Base-by-base conservation (phyloP, 2,329 filamentous ascomycete species). In the Fusarium sp. region DNA sequence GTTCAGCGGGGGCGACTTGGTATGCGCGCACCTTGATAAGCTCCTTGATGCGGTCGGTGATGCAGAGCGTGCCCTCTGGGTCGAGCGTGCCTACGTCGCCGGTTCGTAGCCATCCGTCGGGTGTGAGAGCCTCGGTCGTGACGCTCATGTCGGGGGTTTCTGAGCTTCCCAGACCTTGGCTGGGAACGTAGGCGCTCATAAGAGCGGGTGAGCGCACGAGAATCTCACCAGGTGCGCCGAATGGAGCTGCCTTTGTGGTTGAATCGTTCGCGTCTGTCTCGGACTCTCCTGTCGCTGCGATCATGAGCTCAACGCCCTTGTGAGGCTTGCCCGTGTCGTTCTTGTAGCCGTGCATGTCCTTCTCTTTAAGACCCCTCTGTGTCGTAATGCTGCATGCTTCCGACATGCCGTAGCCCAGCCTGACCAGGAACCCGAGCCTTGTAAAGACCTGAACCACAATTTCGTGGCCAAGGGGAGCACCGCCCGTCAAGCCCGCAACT, bases 341-440 rank as follows among this genome's bases (percentile, higher is more conserved):
- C 5, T 79, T 76, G 32, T 77, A 70, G 69, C 81, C 64, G 75
- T 79, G 51, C 49, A 79, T 76, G 11, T 80, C 81, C 6, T 69
- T 74, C 53, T 84, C 78, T 2, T 71, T 77, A 1, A 85, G 78
- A 48, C 89, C 82, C 72, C 83, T 87, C 47, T 85, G 85, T 2
- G 88, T 77, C 4, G 86, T 78, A 1, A 88, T 84, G 69, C 88
- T 91, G 12, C 89, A 91, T 3, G 80, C 82, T 74, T 92, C 90
- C 11, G 89, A 91, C 84, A 92, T 89, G 1, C 91, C 91, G 81
- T 89, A 92, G 2, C 89, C 90, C 70, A 91, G 85, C 71, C 77
- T 64, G 9, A 78, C 62, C 3, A 74, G 68, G 67, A 81, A 76
- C 72, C 86, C 89, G 25, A 87, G 74, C 25, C 79, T 79, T 69